Base-by-base conservation (phyloP, 2,329 filamentous ascomycete species). In the Rhynchosporium secalis region DNA sequence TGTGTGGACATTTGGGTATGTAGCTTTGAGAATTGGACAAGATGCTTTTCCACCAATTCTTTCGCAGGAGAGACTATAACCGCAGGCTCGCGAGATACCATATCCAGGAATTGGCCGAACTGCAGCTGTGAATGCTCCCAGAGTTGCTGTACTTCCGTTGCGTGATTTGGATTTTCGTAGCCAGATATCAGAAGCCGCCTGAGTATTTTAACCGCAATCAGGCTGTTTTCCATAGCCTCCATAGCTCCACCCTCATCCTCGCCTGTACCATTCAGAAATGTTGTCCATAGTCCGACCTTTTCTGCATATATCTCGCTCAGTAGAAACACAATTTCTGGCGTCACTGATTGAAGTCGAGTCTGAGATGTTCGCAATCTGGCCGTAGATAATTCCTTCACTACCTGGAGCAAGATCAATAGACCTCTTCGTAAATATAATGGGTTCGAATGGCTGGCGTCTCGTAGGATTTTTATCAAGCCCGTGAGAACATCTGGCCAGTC, bases 11-110 rank as follows among this genome's bases (percentile, higher is more conserved):
- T 94, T 61, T 92, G 88, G 45, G 96, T 82, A 73, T 98, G 95
- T 3, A 99, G 79, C 76, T 98, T 99, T 3, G 93, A 88, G 56
- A 98, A 88, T 72, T 98, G 93, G 47, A 97, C 78, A 2, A 96
- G 80, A 72, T 97, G 93, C 73, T 92, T 96, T 67, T 90, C 90
- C n/a, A 96, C 78, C 29, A 89, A 73, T 41, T 82, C 83, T 62
- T 84, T 83, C 29, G 86, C 82, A 3, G 78, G 75, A 3, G 77
- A 73, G 1, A 80, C 74, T 1, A 87, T 76, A 2, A 84, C 75
- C 5, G 78, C 76, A n/a, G 81, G 81, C 56, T 85, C 81, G 47
- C 82, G 79, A 67, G 81, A 81, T 57, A 88, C 79, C 63, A 89
- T 84, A 29, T 78, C 78, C 41, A 96, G 82, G 64, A 96, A 88